Conservation (phyloP, 495 filamentous ascomycete species). For the Trichocladium uniseriatum region DNA sequence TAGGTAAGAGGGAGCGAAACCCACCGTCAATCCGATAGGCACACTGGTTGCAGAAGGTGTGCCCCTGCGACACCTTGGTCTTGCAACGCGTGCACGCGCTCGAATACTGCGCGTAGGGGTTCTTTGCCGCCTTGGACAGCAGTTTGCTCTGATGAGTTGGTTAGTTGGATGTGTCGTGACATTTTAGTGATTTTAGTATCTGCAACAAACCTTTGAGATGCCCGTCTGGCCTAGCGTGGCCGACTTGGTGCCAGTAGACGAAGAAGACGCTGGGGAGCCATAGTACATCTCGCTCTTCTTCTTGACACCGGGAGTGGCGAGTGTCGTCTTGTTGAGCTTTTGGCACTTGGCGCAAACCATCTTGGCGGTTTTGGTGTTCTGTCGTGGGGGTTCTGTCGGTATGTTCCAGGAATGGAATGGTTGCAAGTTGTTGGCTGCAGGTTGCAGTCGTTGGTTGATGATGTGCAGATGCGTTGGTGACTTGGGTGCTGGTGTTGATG, state of each 20-base stretch:
- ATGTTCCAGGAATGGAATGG: too few relatives aligned
- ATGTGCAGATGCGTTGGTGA: not conserved
- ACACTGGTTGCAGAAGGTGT: constrained; percentile 54
- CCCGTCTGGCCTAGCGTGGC: constrained; percentile 49
- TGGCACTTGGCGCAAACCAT: constrained; percentile 67
- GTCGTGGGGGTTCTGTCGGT: not conserved
- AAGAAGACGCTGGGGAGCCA: constrained; percentile 47
- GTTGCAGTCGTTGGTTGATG: not conserved
- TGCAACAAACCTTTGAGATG: constrained; percentile 41
- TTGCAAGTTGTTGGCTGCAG: too few relatives aligned
- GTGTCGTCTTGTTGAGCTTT: constrained; percentile 52
- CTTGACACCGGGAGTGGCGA: constrained; percentile 61
- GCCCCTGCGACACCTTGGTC: constrained; percentile 54
- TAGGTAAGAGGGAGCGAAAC: constrained; percentile 10
- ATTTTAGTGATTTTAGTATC: not conserved
- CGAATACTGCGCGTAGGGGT: constrained; percentile 60
- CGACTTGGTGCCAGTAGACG: constrained; percentile 30
- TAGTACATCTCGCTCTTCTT: constrained; percentile 65
- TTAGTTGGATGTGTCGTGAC: constrained; percentile 18
- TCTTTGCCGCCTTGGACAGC: constrained; percentile 56
- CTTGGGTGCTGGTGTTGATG: not conserved
- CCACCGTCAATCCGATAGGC: constrained; percentile 57
- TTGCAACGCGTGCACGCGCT: constrained; percentile 52
- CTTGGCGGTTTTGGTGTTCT: constrained; percentile 5
- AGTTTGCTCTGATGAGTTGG: constrained; percentile 51